These are phyloP conservation scores for Akanthomyces dipterigenus DNA, from an alignment of 2,329 filamentous ascomycete species.

Conservation along the genomic window DNA sequence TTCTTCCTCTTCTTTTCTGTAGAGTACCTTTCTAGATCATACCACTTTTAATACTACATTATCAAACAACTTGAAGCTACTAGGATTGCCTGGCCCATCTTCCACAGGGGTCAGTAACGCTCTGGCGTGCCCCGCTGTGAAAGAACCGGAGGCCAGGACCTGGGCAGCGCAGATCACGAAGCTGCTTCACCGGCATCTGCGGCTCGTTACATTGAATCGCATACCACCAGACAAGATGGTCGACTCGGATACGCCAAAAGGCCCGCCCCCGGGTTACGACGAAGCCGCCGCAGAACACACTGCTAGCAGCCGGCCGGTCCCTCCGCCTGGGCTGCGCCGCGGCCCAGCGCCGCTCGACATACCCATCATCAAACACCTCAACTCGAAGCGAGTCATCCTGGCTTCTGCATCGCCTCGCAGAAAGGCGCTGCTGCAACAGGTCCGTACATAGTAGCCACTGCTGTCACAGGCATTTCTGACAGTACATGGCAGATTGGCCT, in stretches of 20 bases:
- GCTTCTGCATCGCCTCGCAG: conserved; percentile 85
- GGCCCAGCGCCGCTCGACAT: conserved; percentile 64
- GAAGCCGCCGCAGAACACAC: conserved; percentile 33
- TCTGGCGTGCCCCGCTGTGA: conserved; percentile 1
- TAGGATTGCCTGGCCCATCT: not conserved
- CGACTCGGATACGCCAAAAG: conserved; percentile 20
- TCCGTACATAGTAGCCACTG: conserved; percentile 25
- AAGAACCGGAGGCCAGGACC: not conserved
- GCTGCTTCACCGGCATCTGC: conserved; percentile 4
- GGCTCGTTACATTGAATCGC: not conserved
- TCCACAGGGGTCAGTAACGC: not conserved
- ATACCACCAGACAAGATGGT: conserved; percentile 25
- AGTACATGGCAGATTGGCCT: conserved; percentile 59
- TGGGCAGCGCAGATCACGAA: not conserved
- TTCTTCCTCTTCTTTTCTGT: too few species aligned
- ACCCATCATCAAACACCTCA: conserved; percentile 70
- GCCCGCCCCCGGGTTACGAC: conserved; percentile 39
- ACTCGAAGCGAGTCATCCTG: conserved; percentile 75
- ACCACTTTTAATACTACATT: not conserved
- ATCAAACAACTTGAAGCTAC: not conserved
- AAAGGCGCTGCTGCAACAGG: conserved; percentile 70
- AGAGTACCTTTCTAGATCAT: too few species aligned
- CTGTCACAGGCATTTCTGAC: not conserved
- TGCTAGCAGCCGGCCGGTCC: conserved; percentile 18
- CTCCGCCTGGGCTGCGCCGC: conserved; percentile 32